Evolutionary conservation across 2,329 filamentous ascomycete genomes (phyloP), one percentile per base, ranked within the genome.

Genomic region (Ilyonectria destructans): DNA sequence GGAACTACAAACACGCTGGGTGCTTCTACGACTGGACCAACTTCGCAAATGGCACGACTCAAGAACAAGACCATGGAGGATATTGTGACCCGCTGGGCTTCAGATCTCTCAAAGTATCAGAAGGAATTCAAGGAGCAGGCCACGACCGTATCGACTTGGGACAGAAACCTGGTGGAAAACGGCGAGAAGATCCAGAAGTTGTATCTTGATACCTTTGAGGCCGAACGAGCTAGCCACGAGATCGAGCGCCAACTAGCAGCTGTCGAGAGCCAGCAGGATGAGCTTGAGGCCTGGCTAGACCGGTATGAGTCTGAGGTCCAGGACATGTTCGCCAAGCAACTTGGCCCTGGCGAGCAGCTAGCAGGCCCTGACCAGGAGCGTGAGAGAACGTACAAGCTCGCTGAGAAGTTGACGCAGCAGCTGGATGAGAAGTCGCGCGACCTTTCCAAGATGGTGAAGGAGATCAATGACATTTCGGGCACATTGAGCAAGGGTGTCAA

Each of bases 51-150:
- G 76, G 96, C 96, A 4, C 92, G 96, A 31, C 86, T 99, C 43
- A 97, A 97, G 86, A 97, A 98, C 82, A 98, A 97, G 84, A 97
- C 96, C 0, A 98, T 99, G 93, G 96, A 99, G 78, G 96, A 99
- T 80, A 98, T 99, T 71, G 95, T 99, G 72, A 98, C 94, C 4
- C 91, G 95, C 35, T 99, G 96, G 96, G 96, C 96, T 2, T 94
- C 95, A 0, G 96, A 98, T 78, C 86, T 99, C 57, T 93, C 95
- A 60, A 97, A 97, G 78, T 98, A 99, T 78, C 96, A 98, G 78
- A 97, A 97, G 80, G 94, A 97, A 67, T 99, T 98, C 84, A 95
- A 97, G 79, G 89, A 92, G 37, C 95, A 98, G 80, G 96, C 97
- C 5, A 89, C 91, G 69, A 92, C 95, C 71, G 94, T 98, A 15